Evolutionary conservation across 2,329 filamentous ascomycete species (phyloP), one percentile per base, ranked within the genome.

Genomic region (Tympanopsis confertula): DNA sequence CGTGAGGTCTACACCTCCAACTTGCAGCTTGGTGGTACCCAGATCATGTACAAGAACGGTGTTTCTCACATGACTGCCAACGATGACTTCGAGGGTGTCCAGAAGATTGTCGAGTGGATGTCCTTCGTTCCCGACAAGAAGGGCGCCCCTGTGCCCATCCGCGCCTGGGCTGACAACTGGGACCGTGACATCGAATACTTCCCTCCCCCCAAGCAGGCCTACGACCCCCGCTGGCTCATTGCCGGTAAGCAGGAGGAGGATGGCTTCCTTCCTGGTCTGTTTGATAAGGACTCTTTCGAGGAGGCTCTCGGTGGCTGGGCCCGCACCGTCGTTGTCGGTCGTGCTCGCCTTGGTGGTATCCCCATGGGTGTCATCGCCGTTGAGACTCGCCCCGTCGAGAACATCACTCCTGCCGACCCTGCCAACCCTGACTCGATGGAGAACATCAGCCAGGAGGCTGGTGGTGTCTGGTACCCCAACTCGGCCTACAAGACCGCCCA

Each of bases 11-110:
- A 98, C 69, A 95, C 91, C 18, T 96, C 91, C 43, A 98, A 98
- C 74, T 66, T 98, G 55, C 91, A 98, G 70, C 86, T 98, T 47
- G 91, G 91, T 78, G 91, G 91, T 51, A 98, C 91, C n/a, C 91
- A 98, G 65, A 98, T 98, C 74, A 98, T 98, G 91, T 96, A 98
- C 78, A 88, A 86, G 68, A 98, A 98, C 59, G 91, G 91, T 77
- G 91, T 98, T 30, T 96, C 91, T 17, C 91, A 98, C 69, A 89
- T 96, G 85, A 95, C 89, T 48, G 91, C 91, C 53, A 84, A 82
- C 50, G 89, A 98, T 54, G 91, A 98, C 66, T 96, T 98, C 52
- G 88, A 89, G 53, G 91, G 91, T 75, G 85, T 98, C 17, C 87
- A 85, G 53, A 93, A 93, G 73, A 96, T 98, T 56, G 86, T 96